Conservation (phyloP, 495 filamentous ascomycete species). For the Penicillium diatomitis region DNA sequence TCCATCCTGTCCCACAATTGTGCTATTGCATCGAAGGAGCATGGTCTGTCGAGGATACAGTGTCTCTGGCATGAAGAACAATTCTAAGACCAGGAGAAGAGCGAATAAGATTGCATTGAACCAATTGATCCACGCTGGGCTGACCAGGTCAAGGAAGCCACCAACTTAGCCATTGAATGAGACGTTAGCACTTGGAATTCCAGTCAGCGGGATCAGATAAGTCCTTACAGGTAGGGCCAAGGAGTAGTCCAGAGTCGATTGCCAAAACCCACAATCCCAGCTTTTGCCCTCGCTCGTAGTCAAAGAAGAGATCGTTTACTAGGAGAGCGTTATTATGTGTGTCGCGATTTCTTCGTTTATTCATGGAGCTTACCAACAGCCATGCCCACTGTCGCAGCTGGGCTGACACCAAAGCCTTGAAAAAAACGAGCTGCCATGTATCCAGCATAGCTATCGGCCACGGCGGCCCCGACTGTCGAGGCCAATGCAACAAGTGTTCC, state of each 20-base stretch:
- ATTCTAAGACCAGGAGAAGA: conserved; percentile 38
- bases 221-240: conserved; percentile 39
- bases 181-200: not conserved
- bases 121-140: conserved; percentile 49
- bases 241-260: conserved; percentile 45
- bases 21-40: conserved; percentile 7
- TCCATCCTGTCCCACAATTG: not conserved
- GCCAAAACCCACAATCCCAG: conserved; percentile 56
- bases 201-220: no score
- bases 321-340: not conserved
- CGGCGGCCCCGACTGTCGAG: conserved; percentile 43
- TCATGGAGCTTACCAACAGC: conserved; percentile 35
- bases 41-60: conserved; percentile 45
- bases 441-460: conserved; percentile 33
- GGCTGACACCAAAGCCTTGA: conserved; percentile 52
- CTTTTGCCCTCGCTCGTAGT: conserved; percentile 52
- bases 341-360: not conserved
- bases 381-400: conserved; percentile 51
- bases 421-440: conserved; percentile 57
- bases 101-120: conserved; percentile 50
- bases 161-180: conserved; percentile 29
- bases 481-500: conserved; percentile 46
- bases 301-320: conserved; percentile 47
- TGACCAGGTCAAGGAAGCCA: conserved; percentile 44
- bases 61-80: conserved; percentile 50